These are phyloP conservation scores for Cardamine chenopodiifolia DNA, from an alignment of 345 rosid species.

Conservation along the genomic window DNA sequence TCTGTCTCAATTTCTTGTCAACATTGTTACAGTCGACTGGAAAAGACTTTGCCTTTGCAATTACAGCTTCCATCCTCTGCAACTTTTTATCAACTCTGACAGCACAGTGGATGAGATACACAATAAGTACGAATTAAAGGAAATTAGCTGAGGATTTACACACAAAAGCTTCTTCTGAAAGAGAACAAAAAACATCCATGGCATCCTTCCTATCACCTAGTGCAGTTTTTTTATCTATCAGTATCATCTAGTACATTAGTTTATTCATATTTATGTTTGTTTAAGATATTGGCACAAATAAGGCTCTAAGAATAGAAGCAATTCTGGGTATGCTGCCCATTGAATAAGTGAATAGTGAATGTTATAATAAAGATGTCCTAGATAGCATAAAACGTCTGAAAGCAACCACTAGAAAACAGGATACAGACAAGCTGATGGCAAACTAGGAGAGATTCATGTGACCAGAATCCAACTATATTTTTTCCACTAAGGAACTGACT, in stretches of 20 bases:
- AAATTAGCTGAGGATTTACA: conserved; percentile 9
- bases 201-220: conserved; percentile 18
- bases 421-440: conserved; percentile 5
- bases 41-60: conserved; percentile 67
- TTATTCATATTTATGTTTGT: background rate
- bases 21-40: conserved; percentile 82
- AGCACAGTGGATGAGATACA: conserved; percentile 17
- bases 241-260: conserved; percentile 18
- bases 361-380: background rate
- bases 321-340: background rate
- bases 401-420: conserved; percentile 22
- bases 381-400: conserved; percentile 5
- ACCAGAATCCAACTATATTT: conserved; percentile 12
- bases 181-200: conserved; percentile 7
- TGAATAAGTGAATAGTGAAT: conserved; percentile 3
- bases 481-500: conserved; percentile 6
- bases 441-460: conserved; percentile 25
- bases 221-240: background rate
- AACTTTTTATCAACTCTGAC: conserved; percentile 69
- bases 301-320: background rate
- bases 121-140: conserved; percentile 17
- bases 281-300: conserved; percentile 8
- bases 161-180: conserved; percentile 16
- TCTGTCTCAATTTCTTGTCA: conserved; percentile 92
- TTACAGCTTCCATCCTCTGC: conserved; percentile 69